A percentile compares a stretch with the other conserved stretches of the same genome.
These are phyloP conservation scores for Lipomyces oligophaga DNA, from an alignment of 805 yeast genomes.

Conservation along the genomic window DNA sequence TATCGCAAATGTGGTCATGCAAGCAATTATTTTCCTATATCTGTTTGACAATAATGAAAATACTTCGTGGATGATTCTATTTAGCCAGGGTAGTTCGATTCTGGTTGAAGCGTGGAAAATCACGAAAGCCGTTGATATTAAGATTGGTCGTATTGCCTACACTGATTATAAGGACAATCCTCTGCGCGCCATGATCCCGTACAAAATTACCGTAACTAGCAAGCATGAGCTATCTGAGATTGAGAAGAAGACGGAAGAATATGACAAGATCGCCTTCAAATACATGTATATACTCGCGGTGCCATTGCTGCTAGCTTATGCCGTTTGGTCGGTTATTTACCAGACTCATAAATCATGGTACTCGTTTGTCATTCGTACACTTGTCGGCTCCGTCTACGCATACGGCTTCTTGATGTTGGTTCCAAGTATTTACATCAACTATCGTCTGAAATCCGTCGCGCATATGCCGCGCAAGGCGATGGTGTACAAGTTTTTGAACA, in stretches of 20 bases:
- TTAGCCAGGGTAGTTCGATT: slow-evolving; percentile 41
- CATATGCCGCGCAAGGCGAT: slow-evolving; percentile 44
- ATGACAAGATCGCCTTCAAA: slow-evolving; percentile 41
- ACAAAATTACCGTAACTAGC: slow-evolving; percentile 35
- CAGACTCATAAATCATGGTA: slow-evolving; percentile 45
- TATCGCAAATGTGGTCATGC: slow-evolving; percentile 43
- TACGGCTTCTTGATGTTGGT: slow-evolving; percentile 43
- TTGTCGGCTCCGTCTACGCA: slow-evolving; percentile 44
- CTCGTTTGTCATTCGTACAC: slow-evolving; percentile 41
- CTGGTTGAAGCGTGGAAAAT: slow-evolving; percentile 45
- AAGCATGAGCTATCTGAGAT: slow-evolving; percentile 40
- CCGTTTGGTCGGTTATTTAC: slow-evolving; percentile 40
- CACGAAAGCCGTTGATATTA: slow-evolving; percentile 40
- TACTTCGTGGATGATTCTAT: slow-evolving; percentile 41
- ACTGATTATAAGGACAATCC: slow-evolving; percentile 29
- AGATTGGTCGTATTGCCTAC: no score
- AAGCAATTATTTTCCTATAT: slow-evolving; percentile 41
- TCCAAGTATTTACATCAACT: slow-evolving; percentile 44
- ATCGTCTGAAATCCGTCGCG: slow-evolving; percentile 44
- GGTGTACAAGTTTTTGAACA: slow-evolving; percentile 43
- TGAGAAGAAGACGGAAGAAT: slow-evolving; percentile 42
- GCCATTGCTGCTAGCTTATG: slow-evolving; percentile 41
- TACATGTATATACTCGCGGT: slow-evolving; percentile 39
- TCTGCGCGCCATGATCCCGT: slow-evolving; percentile 23
- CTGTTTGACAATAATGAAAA: slow-evolving; percentile 42